Base-by-base conservation (phyloP, 2,329 filamentous ascomycete species). In the Fusarium sublunatum region DNA sequence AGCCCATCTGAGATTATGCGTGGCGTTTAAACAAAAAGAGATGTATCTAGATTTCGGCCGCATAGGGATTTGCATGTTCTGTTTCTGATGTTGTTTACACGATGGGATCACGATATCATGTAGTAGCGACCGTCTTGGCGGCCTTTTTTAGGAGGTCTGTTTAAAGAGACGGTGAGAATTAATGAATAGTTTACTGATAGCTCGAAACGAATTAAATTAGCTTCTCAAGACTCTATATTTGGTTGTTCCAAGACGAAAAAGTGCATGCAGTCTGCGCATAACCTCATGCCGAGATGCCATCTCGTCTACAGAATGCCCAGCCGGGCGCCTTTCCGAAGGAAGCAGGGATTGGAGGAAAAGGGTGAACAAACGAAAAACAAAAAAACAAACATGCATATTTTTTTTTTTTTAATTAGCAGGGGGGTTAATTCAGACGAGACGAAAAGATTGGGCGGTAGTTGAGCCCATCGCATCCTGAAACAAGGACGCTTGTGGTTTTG, bases 1-100 rank as follows among this genome's bases (percentile, higher is more conserved):
- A 92, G 78, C 90, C 90, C 10, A 91, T 91, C 60, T 91, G 67
- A 61, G 34, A 40, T 31, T 13, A 29, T 28, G 9, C 43, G 41
- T 32, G 39, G 53, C 31, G 49, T 52, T 53, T 15, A 32, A 46
- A 25, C 19, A 42, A 25, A 56, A 47, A 7, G 15, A 38, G 6
- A 8, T 42, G 42, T 45, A 38, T 61, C 47, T 70, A 62, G 54
- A 68, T 70, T 61, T 62, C 29, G 15, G 36, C 35, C 51, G 44
- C 34, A 35, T 53, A 38, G 9, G 49, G 61, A 61, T 60, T 46
- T 34, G 19, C 36, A 45, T 55, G 5, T 61, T 43, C 31, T 53
- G 39, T 44, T 64, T 51, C 32, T 29, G 19, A 11, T 49, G 49
- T 53, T 48, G 43, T 52, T 60, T 46, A 44, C 42, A 53, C 36